A percentile compares a stretch with the other conserved stretches of the same genome.
Evolutionary conservation across 2,329 filamentous ascomycete genomes (phyloP).

Genomic region (Acephala macrosclerotiorum): DNA sequence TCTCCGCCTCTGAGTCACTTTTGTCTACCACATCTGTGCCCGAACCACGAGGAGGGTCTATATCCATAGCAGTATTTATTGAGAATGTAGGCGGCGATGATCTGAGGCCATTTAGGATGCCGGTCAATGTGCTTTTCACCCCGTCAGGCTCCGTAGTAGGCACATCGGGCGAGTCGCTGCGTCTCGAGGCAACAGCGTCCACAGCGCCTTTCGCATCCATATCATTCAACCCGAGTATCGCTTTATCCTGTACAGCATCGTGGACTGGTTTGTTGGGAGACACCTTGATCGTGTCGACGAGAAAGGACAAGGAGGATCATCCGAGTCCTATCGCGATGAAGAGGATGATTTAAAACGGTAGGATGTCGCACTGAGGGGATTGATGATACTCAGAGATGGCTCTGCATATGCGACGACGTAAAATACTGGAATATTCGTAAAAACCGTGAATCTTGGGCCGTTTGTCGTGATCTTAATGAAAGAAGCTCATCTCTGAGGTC

Average conservation of each 20-base stretch:
- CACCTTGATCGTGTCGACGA: conserved; percentile 43
- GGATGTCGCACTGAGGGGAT: conserved; percentile 24
- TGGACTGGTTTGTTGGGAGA: conserved; percentile 40
- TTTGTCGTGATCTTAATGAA: conserved; percentile 25
- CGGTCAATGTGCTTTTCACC: conserved; percentile 28
- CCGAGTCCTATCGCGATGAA: conserved; percentile 37
- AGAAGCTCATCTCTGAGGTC: conserved; percentile 16
- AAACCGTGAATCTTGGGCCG: conserved; percentile 1
- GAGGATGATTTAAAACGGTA: conserved; percentile 11
- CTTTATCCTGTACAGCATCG: conserved; percentile 43
- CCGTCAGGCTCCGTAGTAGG: conserved; percentile 33
- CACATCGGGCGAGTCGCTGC: conserved; percentile 32
- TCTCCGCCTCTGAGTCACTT: conserved; percentile 75
- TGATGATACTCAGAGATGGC: conserved; percentile 13
- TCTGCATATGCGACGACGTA: conserved; percentile 19
- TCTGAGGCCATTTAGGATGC: conserved; percentile 39
- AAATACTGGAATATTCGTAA: conserved; percentile 9
- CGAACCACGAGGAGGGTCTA: conserved; percentile 29
- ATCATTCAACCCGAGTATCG: conserved; percentile 41
- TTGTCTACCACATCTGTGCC: conserved; percentile 48
- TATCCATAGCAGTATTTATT: conserved; percentile 34
- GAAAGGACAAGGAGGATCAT: conserved; percentile 44
- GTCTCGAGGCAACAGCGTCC: conserved; percentile 34
- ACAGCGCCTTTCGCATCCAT: conserved; percentile 42
- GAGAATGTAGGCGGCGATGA: conserved; percentile 42